A percentile compares a stretch with the other conserved stretches of the same genome.
phyloP scores from a whole-genome alignment of 2,329 filamentous ascomycete genomes.

The Mariannaea sp. region DNA sequence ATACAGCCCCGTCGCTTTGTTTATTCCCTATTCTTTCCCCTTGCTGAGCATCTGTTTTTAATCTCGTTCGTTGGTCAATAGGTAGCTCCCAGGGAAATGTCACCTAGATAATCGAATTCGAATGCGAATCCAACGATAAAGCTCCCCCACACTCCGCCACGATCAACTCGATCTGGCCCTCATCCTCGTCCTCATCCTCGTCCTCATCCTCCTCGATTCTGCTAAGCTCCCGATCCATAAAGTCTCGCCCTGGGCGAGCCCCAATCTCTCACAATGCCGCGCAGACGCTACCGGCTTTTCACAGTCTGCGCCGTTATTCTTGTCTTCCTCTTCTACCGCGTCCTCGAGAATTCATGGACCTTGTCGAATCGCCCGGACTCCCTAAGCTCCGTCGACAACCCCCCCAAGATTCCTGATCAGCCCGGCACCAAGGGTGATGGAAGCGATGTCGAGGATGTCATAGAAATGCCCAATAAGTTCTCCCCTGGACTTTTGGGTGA shows the following conservation, averaged over 20 bases:
- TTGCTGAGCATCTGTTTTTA: constrained; percentile 1
- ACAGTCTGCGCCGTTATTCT: constrained; percentile 59
- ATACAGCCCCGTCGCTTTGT: background rate
- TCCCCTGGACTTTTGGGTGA: constrained; percentile 12
- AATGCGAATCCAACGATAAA: background rate
- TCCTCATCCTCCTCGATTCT: background rate
- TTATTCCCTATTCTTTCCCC: background rate
- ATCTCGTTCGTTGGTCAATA: background rate
- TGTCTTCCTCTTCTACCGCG: constrained; percentile 59
- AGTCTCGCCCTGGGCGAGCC: constrained; percentile 37
- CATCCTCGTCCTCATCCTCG: too few species aligned
- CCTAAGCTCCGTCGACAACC: constrained; percentile 17
- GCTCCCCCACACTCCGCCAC: background rate
- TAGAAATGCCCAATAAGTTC: constrained; percentile 17
- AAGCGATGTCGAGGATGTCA: constrained; percentile 14
- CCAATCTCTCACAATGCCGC: constrained; percentile 49
- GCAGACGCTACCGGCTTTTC: constrained; percentile 67
- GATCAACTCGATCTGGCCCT: background rate
- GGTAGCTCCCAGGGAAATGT: constrained; percentile 12
- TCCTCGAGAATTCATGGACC: constrained; percentile 49
- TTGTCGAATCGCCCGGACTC: constrained; percentile 23
- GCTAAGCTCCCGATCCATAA: background rate
- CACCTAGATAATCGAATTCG: constrained; percentile 2
- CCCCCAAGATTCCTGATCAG: constrained; percentile 17
- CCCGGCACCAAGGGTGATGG: constrained; percentile 18